Evolutionary conservation across 495 filamentous ascomycete species (phyloP).

Genomic region (Rusavskia elegans): DNA sequence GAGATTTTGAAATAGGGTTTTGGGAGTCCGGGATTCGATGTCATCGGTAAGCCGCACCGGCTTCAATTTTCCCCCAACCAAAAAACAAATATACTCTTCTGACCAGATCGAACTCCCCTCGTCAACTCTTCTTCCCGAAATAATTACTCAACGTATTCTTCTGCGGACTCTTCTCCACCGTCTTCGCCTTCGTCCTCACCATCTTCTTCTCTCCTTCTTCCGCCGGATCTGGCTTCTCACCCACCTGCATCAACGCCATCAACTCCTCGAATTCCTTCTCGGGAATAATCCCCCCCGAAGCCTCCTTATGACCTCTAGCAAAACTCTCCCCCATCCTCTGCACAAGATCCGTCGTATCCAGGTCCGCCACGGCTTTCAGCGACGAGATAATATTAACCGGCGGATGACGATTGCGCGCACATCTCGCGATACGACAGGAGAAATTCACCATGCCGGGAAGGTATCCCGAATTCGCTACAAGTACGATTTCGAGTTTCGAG

Average conservation of each 20-base stretch:
- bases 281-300: constrained; percentile 38
- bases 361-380: constrained; percentile 28
- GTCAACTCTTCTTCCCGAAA: constrained; percentile 8
- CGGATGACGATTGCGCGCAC: constrained; percentile 25
- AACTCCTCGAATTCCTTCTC: constrained; percentile 40
- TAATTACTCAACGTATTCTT: constrained; percentile 15
- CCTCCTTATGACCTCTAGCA: constrained; percentile 42
- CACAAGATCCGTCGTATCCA: constrained; percentile 23
- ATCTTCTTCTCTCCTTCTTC: constrained; percentile 1
- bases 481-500: constrained; percentile 34
- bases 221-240: constrained; percentile 27
- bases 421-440: constrained; percentile 37
- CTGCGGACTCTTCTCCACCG: constrained; percentile 4
- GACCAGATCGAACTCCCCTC: too few relatives aligned
- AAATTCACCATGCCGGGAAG: constrained; percentile 39
- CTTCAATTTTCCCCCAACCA: too few relatives aligned
- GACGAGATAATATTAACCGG: constrained; percentile 39
- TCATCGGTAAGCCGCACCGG: too few relatives aligned
- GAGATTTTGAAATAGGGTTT: too few relatives aligned
- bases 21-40: too few relatives aligned
- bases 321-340: constrained; percentile 36
- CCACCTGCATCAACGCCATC: constrained; percentile 33
- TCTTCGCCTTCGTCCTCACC: not conserved
- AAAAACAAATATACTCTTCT: too few relatives aligned
- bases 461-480: constrained; percentile 44